Conservation (phyloP, 2,329 filamentous ascomycete genomes). For the Trichophyton simii region DNA sequence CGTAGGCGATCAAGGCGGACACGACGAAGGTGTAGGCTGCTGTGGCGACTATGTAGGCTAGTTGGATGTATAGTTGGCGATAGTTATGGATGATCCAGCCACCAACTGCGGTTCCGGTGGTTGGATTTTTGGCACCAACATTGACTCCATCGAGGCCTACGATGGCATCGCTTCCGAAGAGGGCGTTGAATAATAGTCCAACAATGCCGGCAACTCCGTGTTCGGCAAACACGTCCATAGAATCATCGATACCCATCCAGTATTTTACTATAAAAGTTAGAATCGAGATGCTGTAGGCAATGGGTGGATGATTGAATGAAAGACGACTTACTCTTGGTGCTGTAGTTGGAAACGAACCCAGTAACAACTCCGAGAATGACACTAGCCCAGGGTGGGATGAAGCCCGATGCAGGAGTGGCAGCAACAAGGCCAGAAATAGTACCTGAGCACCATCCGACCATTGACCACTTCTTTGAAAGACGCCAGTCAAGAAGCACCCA, state of each 20-base stretch:
- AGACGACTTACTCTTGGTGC: constrained; percentile 62
- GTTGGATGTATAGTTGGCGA: constrained; percentile 57
- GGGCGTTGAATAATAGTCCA: constrained; percentile 64
- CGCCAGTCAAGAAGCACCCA: constrained; percentile 96
- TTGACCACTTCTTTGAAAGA: constrained; percentile 85
- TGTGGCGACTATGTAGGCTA: constrained; percentile 54
- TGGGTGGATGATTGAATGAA: not conserved
- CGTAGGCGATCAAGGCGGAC: constrained; percentile 56
- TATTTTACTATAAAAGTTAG: constrained; percentile 44
- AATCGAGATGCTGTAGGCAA: constrained; percentile 8
- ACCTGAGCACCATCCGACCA: constrained; percentile 86
- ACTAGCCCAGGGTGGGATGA: constrained; percentile 55
- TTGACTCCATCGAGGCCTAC: constrained; percentile 58
- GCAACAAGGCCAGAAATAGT: constrained; percentile 77
- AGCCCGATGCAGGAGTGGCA: constrained; percentile 73
- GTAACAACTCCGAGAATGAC: constrained; percentile 49
- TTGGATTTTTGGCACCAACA: constrained; percentile 30
- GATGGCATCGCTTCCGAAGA: constrained; percentile 65
- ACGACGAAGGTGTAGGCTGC: constrained; percentile 55
- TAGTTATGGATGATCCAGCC: constrained; percentile 62
- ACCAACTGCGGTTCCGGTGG: constrained; percentile 35
- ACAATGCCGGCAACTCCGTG: constrained; percentile 74
- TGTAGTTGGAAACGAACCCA: constrained; percentile 65
- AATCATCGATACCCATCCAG: constrained; percentile 70
- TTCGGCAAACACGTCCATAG: constrained; percentile 82